Base-by-base conservation (phyloP, 2,329 filamentous ascomycete genomes). In the Paramyrothecium sp. region DNA sequence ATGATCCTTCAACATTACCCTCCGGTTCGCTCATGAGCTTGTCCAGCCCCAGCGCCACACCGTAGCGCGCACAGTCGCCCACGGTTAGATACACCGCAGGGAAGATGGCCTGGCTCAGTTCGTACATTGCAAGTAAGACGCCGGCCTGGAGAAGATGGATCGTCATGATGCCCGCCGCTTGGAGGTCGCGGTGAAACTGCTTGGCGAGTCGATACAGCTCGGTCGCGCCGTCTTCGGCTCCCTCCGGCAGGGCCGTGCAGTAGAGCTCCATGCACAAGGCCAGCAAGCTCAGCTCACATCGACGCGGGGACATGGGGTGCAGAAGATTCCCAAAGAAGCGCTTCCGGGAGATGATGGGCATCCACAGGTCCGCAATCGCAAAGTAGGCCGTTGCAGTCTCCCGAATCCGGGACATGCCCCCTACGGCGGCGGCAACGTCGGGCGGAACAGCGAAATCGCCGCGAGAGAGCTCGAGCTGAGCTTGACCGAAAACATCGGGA, bases 41-140 rank as follows among this genome's bases (percentile, higher is more conserved):
- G 23, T 60, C 56, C 20, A 60, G 44, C 7, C 56, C 54, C 21
- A 63, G 30, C 12, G 59, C 59, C 1, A 58, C 20, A 12, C 57
- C 61, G 46, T 63, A 61, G 13, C 59, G 53, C 7, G 54, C 57
- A 46, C 57, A 58, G 13, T 54, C 58, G 8, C 61, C 57, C 19
- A 63, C 59, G 8, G 54, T 60, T 26, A 63, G 33, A 23, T 61
- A 61, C 2, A 59, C 61, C 7, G 61, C 61, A 10, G 61, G 61
- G 48, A 60, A 61, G 30, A 63, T 55, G 17, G 56, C 57, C 10
- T 63, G 49, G 11, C 57, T 54, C 13, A 63, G 47, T 48, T 63
- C 61, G 46, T 56, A 63, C 22, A 56, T 19, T 10, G 59, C 59
- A 46, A 63, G 59, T 22, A 56, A 52, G 8, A 61, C 21, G 41